Percentiles rank a stretch among this genome's conserved stretches.
phyloP scores from a whole-genome alignment of 1,139 yeast genomes.

The Lodderomyces margitis region DNA sequence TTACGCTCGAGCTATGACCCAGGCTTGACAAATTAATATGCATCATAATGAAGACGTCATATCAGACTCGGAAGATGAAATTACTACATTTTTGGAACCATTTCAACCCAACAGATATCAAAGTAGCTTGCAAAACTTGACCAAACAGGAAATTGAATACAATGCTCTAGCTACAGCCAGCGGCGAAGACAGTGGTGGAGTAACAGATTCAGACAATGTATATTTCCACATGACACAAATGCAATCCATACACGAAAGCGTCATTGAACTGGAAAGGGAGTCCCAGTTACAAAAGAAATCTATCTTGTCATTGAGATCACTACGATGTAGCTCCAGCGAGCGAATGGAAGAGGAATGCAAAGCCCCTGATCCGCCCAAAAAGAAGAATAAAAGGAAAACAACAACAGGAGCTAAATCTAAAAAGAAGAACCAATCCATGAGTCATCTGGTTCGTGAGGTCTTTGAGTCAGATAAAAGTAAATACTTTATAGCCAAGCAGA shows the following conservation, averaged over 20 bases:
- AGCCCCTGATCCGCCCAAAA: slow-evolving; percentile 1
- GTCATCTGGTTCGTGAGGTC: slow-evolving; percentile 4
- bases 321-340: not conserved
- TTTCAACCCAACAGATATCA: not conserved
- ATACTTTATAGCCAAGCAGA: slow-evolving; percentile 4
- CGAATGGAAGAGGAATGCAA: not conserved
- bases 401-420: not conserved
- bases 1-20: not conserved
- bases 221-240: slow-evolving; percentile 7
- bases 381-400: not conserved
- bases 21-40: not conserved
- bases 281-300: slow-evolving; percentile 1
- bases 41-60: slow-evolving; percentile 1
- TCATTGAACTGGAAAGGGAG: slow-evolving; percentile 1
- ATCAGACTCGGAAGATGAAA: slow-evolving; percentile 3
- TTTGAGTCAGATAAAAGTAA: not conserved
- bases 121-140: not conserved
- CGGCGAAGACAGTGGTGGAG: not conserved
- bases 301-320: not conserved
- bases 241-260: slow-evolving; percentile 7
- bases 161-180: not conserved
- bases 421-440: slow-evolving; percentile 7
- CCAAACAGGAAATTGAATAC: not conserved
- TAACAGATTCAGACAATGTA: not conserved
- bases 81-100: not conserved